Conservation (phyloP, 805 yeast genomes). For the Wickerhamomyces kurtzmanii region DNA sequence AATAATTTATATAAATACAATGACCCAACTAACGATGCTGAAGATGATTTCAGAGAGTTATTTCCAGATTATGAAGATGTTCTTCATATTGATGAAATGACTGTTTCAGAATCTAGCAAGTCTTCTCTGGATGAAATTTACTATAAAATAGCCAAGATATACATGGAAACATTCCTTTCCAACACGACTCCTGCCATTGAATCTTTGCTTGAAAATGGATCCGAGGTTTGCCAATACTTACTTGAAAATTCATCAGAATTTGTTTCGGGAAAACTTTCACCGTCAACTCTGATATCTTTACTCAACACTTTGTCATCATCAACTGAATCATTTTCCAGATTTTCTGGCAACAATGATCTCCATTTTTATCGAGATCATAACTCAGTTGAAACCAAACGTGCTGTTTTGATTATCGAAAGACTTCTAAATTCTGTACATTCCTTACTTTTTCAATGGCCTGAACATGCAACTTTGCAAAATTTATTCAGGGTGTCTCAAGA, state of each 20-base stretch:
- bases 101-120: conserved; percentile 10
- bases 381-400: conserved; percentile 48
- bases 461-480: conserved; percentile 79
- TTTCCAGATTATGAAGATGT: conserved; percentile 85
- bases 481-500: conserved; percentile 57
- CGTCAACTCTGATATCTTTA: conserved; percentile 24
- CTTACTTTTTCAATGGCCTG: conserved; percentile 76
- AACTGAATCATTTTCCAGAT: conserved; percentile 17
- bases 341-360: conserved; percentile 23
- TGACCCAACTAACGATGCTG: conserved; percentile 58
- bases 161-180: conserved; percentile 30
- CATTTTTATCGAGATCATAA: conserved; percentile 61
- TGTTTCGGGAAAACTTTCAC: conserved; percentile 12
- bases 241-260: conserved; percentile 13
- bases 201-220: conserved; percentile 31
- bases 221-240: conserved; percentile 20
- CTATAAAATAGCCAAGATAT: conserved; percentile 36
- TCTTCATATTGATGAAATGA: conserved; percentile 24
- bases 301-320: conserved; percentile 23
- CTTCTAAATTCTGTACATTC: conserved; percentile 34
- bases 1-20: conserved; percentile 56
- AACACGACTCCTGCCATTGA: conserved; percentile 9
- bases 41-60: conserved; percentile 67
- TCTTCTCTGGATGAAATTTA: conserved; percentile 36
- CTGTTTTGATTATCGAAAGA: conserved; percentile 37